These are phyloP conservation scores for Allium fistulosum DNA, from an alignment of 106 monocot species.

Conservation along the genomic window DNA sequence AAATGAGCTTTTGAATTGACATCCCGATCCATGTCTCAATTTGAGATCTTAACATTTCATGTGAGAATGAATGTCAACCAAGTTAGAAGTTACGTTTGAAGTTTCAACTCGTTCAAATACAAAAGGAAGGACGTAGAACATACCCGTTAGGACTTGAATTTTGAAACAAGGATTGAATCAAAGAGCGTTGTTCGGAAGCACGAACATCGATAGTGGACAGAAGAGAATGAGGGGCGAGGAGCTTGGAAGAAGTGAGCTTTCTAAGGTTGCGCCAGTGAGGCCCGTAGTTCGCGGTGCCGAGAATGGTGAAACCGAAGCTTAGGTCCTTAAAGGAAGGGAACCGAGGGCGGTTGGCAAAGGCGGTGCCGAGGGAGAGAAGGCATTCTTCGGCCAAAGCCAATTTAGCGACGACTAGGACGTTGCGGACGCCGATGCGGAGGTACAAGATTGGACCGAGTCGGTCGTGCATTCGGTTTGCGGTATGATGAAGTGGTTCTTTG, in stretches of 20 bases:
- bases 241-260: slow-evolving; percentile 14
- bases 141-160: too few species aligned
- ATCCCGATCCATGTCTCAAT: too few species aligned
- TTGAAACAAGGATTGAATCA: too few species aligned
- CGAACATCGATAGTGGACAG: too few species aligned
- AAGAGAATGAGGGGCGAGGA: too few species aligned
- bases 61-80: too few species aligned
- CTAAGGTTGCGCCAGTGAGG: slow-evolving; percentile 58
- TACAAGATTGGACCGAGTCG: slow-evolving; percentile 30
- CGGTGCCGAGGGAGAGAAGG: slow-evolving; percentile 33
- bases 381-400: slow-evolving; percentile 33
- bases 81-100: too few species aligned
- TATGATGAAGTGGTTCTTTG: slow-evolving; percentile 13
- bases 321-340: slow-evolving; percentile 22
- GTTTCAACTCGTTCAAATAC: too few species aligned
- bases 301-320: slow-evolving; percentile 23
- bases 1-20: too few species aligned
- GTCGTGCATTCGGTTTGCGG: slow-evolving; percentile 10
- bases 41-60: too few species aligned
- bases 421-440: slow-evolving; percentile 51
- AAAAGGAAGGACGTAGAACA: too few species aligned
- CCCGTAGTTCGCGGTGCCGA: slow-evolving; percentile 31
- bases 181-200: too few species aligned
- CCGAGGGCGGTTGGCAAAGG: slow-evolving; percentile 46
- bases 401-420: slow-evolving; percentile 45